Evolutionary conservation across 352 stramenopile species (phyloP), one percentile per base, ranked within the genome.

Genomic region (Plasmopara viticola): DNA sequence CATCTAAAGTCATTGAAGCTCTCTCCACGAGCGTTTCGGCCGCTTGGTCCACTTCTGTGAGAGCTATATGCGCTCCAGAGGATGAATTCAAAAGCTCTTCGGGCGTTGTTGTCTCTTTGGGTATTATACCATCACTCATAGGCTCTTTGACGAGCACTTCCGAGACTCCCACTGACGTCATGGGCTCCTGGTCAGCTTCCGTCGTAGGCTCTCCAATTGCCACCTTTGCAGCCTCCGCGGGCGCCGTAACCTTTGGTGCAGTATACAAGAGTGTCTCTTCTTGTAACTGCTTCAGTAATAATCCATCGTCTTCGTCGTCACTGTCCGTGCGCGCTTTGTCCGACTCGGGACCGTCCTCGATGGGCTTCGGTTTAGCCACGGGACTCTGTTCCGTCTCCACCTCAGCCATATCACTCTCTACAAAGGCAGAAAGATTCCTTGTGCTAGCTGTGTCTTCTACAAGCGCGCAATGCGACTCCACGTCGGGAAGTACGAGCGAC

Each of bases 311-410:
- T 0, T 72, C 60, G n/a, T 68, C 60, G 28, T 66, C 56, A 31
- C 50, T 71, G 35, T 71, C 63, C 25, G 63, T 71, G 1, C 52
- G 63, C 31, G 54, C 59, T 41, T 53, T 64, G 35, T 71, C 63
- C 15, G 63, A 71, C 54, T 71, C 63, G 18, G 46, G 40, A 41
- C 51, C 51, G 48, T 61, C 59, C 41, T 65, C 58, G 25, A 57
- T 37, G 5, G 34, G 20, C 25, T 65, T 62, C 49, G 64, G 44
- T n/a, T 34, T 25, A 9, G 45, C 43, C 31, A 58, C 39, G 7
- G 55, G 51, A 17, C 51, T 68, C 41, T 66, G 60, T 53, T 68
- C 64, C 25, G 29, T 68, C 52, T 72, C 55, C 31, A 67, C 58
- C 51, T 72, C 58, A 2, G 9, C 28, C 46, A 59, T 38, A 10